phyloP scores from a whole-genome alignment of 495 filamentous ascomycete genomes.

The Penicillium simplicissimum region DNA sequence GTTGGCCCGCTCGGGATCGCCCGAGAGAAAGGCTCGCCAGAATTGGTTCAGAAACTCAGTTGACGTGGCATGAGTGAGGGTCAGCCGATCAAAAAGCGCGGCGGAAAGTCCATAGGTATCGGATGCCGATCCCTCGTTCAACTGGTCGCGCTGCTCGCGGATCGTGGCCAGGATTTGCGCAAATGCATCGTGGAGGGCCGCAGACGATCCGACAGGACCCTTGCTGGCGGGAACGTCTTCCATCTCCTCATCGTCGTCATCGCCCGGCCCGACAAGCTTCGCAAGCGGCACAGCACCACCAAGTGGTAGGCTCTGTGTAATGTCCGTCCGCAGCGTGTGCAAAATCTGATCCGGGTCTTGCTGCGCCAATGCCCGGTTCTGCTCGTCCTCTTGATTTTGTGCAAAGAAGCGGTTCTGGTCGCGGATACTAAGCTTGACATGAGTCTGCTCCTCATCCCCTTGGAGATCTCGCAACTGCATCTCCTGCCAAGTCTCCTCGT shows the following conservation, averaged over 20 bases:
- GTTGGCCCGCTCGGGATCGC: conserved; percentile 70
- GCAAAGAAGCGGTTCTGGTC: conserved; percentile 82
- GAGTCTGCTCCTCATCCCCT: conserved; percentile 67
- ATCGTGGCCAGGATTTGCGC: conserved; percentile 45
- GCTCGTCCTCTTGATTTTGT: conserved; percentile 55
- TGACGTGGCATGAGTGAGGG: conserved; percentile 86
- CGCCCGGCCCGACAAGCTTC: conserved; percentile 58
- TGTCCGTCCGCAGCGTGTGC: conserved; percentile 58
- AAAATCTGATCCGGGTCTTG: conserved; percentile 71
- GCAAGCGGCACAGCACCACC: conserved; percentile 57
- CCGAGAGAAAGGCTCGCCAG: conserved; percentile 85
- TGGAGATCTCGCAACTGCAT: conserved; percentile 81
- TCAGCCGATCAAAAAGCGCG: conserved; percentile 68
- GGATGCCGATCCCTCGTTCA: conserved; percentile 33
- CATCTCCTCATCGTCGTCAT: conserved; percentile 56
- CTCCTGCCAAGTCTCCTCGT: conserved; percentile 72
- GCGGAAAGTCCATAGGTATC: conserved; percentile 63
- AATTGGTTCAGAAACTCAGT: conserved; percentile 96
- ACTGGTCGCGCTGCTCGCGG: conserved; percentile 44
- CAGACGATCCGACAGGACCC: conserved; percentile 39
- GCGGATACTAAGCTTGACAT: conserved; percentile 82
- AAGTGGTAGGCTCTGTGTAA: conserved; percentile 50
- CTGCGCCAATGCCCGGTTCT: conserved; percentile 58
- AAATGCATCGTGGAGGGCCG: conserved; percentile 39
- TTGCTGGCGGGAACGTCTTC: conserved; percentile 42